Base-by-base conservation (phyloP, 129 eudicot genomes). In the Flaveria linearis region DNA sequence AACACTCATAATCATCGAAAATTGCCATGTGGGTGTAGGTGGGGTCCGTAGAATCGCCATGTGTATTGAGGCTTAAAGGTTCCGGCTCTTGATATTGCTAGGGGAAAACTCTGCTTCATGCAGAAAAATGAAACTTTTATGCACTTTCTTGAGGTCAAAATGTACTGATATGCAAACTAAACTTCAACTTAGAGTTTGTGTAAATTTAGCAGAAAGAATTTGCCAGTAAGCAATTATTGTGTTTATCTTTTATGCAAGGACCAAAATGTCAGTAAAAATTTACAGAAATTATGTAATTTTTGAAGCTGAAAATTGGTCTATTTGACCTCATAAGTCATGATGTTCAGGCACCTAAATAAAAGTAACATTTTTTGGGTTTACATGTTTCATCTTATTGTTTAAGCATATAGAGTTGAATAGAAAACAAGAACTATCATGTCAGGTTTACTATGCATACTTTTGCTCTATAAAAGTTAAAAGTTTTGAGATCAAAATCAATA, bases 71-170 rank as follows among this genome's bases (percentile, higher is more conserved):
- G 26, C 69, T 68, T 50, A 80, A 47, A 49, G 75, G 47, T 74
- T 74, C 33, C 75, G 65, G 69, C 79, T 67, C 80, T 74, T 80
- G 64, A 43, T 80, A 36, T 41, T 69, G 69, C 71, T 70, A 17
- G 70, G 52, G 41, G 76, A 63, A 23, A 74, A 71, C 75, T 80
- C 84, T 80, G 84, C 23, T 63, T 79, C 67, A 79, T 78, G 63
- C 30, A 16, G 66, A 71, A 78, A 78, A 78, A 43, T 33, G 18
- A 17, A 76, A 10, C 12, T 13, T 5, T 76, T 14, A 67, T 14
- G 62, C 11, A 47, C 11, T 76, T 76, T 66, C 18, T 36, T 49
- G 9, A 66, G 67, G 67, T 76, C 74, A 67, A 68, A 36, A 17
- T 53, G 30, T 39, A 4, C 52, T 66, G 14, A 5, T 47, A 47